Evolutionary conservation across 768 basidiomycete genomes (phyloP).

Genomic region (Steccherinum ochraceum): DNA sequence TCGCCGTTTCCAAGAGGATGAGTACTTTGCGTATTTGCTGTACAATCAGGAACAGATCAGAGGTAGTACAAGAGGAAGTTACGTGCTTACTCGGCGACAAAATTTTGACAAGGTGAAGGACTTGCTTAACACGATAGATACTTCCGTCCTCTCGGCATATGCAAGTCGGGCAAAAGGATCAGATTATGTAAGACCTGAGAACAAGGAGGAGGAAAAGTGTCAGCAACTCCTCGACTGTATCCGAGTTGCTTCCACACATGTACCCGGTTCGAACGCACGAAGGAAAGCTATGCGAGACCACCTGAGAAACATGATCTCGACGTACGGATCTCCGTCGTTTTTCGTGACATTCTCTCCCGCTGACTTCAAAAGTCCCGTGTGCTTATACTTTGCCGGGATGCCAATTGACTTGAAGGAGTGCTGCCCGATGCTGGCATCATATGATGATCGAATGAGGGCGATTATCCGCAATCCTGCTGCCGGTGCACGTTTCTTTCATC

Average conservation of each 20-base stretch:
- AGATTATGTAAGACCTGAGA: conserved; percentile 16
- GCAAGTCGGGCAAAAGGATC: conserved; percentile 25
- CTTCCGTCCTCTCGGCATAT: too few species aligned
- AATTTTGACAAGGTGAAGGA: conserved; percentile 15
- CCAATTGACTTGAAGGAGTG: too few species aligned
- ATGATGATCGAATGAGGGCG: conserved; percentile 3
- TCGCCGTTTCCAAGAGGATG: conserved; percentile 32
- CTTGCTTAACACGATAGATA: conserved; percentile 11
- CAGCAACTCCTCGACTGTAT: conserved; percentile 29
- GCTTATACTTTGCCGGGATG: conserved; percentile 13
- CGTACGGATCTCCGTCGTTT: conserved; percentile 25
- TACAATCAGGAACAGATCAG: conserved; percentile 36
- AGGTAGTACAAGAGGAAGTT: conserved; percentile 20
- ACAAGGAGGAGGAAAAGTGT: conserved; percentile 28
- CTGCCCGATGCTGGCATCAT: too few species aligned
- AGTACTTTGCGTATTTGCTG: conserved; percentile 29
- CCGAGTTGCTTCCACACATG: conserved; percentile 27
- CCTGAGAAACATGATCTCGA: conserved; percentile 9
- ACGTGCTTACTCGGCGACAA: conserved; percentile 12
- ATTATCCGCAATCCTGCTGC: conserved; percentile 12
- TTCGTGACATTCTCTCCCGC: conserved; percentile 33
- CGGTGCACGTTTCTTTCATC: conserved; percentile 14
- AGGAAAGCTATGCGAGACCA: conserved; percentile 24
- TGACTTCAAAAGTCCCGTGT: conserved; percentile 16
- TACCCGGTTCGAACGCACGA: conserved; percentile 19